These are phyloP conservation scores for Apiotrichum montevideense DNA, from an alignment of 1,284 basidiomycete genomes.

Conservation along the genomic window DNA sequence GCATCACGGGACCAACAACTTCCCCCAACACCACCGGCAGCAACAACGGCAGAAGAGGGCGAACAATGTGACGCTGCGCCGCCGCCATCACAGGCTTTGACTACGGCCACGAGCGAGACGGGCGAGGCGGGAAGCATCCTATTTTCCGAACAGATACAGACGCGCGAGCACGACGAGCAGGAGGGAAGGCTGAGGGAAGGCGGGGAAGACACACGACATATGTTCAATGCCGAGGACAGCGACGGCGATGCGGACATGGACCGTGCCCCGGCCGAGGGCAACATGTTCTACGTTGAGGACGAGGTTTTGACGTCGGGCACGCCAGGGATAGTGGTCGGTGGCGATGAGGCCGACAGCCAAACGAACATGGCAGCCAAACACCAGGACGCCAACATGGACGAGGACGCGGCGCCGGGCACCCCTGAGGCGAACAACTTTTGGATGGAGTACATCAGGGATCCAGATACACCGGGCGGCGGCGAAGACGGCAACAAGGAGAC, in stretches of 20 bases:
- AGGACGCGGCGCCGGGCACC: slow-evolving; percentile 13
- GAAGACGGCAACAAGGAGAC: slow-evolving; percentile 38
- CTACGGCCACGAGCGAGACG: slow-evolving; percentile 20
- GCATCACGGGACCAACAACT: too few relatives aligned
- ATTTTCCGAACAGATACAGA: slow-evolving; percentile 33
- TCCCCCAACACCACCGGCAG: too few relatives aligned
- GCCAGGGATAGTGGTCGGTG: slow-evolving; percentile 1
- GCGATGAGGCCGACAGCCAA: slow-evolving; percentile 10
- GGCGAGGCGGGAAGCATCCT: slow-evolving; percentile 28
- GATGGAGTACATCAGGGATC: slow-evolving; percentile 33
- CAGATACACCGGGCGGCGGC: slow-evolving; percentile 22
- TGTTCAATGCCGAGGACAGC: background rate
- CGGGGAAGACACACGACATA: background rate
- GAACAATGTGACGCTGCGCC: too few relatives aligned
- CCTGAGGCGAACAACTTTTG: slow-evolving; percentile 7
- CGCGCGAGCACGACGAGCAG: slow-evolving; percentile 1
- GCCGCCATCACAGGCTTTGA: too few relatives aligned
- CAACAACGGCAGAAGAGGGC: too few relatives aligned
- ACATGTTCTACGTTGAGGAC: slow-evolving; percentile 12
- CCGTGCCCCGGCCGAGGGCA: background rate
- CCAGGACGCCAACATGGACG: slow-evolving; percentile 32
- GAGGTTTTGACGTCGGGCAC: background rate
- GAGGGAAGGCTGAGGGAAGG: background rate
- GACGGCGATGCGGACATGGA: background rate
- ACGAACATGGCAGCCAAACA: background rate